These are phyloP conservation scores for Barnettozyma wickerhamii DNA, from an alignment of 805 yeast species.

Conservation along the genomic window DNA sequence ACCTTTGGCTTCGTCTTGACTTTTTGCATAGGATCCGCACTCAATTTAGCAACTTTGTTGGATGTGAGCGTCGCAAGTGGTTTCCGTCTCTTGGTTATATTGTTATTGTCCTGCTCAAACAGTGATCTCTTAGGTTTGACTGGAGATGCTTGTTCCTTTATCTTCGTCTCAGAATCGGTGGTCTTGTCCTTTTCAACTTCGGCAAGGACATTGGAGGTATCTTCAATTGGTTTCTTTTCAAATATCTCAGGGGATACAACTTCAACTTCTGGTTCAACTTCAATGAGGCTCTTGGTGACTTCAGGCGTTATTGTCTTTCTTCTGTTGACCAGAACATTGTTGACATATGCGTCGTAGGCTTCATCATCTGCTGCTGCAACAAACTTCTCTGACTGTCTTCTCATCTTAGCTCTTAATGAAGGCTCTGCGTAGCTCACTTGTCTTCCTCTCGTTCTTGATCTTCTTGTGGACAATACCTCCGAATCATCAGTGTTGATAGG, in stretches of 20 bases:
- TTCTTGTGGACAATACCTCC: slow-evolving; percentile 20
- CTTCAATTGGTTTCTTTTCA: neutral
- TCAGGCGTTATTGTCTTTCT: slow-evolving; percentile 5
- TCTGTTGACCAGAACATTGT: slow-evolving; percentile 8
- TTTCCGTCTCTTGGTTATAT: slow-evolving; percentile 26
- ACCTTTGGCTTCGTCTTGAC: slow-evolving; percentile 7
- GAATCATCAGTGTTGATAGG: slow-evolving; percentile 24
- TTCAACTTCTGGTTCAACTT: neutral
- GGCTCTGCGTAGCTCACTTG: slow-evolving; percentile 66
- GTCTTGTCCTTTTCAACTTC: neutral
- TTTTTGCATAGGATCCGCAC: slow-evolving; percentile 7
- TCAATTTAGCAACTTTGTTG: slow-evolving; percentile 16
- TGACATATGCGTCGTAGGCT: slow-evolving; percentile 8
- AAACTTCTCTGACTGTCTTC: slow-evolving; percentile 56
- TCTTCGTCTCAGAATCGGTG: slow-evolving; percentile 6
- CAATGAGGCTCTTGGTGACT: slow-evolving; percentile 2
- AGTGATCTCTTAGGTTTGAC: slow-evolving; percentile 12
- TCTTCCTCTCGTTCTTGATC: slow-evolving; percentile 50
- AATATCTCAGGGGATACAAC: slow-evolving; percentile 4
- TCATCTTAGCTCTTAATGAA: slow-evolving; percentile 61
- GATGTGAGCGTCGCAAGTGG: slow-evolving; percentile 16
- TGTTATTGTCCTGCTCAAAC: slow-evolving; percentile 18
- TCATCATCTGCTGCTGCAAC: slow-evolving; percentile 51
- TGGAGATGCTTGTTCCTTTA: slow-evolving; percentile 14
- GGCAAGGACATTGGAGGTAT: too few relatives aligned